These are phyloP conservation scores for Talaromyces pinophilus DNA, from an alignment of 2,329 filamentous ascomycete genomes.

Conservation along the genomic window DNA sequence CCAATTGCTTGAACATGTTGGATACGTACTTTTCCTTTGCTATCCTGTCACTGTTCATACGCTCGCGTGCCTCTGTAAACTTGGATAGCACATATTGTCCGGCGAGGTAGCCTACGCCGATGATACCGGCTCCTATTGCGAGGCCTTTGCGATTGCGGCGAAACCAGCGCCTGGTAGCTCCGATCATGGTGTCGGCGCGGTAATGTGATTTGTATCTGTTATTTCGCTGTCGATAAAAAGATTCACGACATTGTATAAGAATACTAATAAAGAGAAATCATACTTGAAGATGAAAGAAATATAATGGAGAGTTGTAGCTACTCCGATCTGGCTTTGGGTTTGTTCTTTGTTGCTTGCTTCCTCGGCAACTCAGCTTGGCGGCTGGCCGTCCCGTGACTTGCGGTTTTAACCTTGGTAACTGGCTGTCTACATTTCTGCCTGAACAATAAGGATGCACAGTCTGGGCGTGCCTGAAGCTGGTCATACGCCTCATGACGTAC, in stretches of 20 bases:
- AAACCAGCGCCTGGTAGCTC: conserved; percentile 83
- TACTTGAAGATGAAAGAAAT: background rate
- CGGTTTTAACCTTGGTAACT: background rate
- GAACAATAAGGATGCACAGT: background rate
- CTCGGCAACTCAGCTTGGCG: conserved; percentile 20
- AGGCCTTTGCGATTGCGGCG: conserved; percentile 87
- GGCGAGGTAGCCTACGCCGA: conserved; percentile 87
- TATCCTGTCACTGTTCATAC: conserved; percentile 94
- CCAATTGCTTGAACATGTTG: background rate
- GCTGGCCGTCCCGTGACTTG: conserved; percentile 17
- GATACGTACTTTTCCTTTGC: conserved; percentile 85
- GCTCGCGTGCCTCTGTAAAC: conserved; percentile 89
- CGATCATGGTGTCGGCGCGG: conserved; percentile 55
- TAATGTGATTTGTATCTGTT: background rate
- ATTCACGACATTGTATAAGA: conserved; percentile 23
- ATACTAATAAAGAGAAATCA: background rate
- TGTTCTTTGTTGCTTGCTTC: conserved; percentile 13
- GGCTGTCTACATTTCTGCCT: background rate
- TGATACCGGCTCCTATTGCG: conserved; percentile 80
- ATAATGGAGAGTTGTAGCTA: background rate
- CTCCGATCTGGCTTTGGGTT: background rate
- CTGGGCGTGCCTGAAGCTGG: background rate
- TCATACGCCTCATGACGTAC: conserved; percentile 6
- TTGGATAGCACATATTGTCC: conserved; percentile 91
- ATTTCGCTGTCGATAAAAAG: background rate